Evolutionary conservation across 352 stramenopile genomes (phyloP).

Genomic region (Globisporangium lucens): DNA sequence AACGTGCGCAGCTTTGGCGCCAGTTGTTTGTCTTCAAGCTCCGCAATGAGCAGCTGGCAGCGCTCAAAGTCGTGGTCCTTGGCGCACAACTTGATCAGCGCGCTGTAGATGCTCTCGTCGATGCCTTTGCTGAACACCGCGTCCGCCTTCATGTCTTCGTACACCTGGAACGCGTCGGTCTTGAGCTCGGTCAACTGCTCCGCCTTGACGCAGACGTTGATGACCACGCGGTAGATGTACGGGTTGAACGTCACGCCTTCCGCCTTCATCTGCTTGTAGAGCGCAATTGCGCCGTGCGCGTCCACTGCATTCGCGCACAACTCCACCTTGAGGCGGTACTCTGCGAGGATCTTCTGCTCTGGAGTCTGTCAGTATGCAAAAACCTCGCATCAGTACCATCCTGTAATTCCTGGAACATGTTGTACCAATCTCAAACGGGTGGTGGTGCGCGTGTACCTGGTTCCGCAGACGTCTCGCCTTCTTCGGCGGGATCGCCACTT

Average conservation of each 20-base stretch:
- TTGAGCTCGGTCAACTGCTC: constrained; percentile 33
- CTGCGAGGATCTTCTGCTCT: constrained; percentile 32
- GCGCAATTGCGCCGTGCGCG: constrained; percentile 32
- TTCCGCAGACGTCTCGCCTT: constrained; percentile 43
- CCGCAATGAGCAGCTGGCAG: constrained; percentile 44
- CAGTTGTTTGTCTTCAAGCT: constrained; percentile 46
- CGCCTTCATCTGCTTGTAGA: constrained; percentile 55
- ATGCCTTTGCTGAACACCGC: constrained; percentile 24
- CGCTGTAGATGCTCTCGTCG: constrained; percentile 69
- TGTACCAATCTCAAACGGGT: constrained; percentile 7
- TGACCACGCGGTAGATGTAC: constrained; percentile 61
- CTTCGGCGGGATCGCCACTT: constrained; percentile 30
- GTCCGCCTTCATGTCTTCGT: constrained; percentile 62
- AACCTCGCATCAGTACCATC: not conserved
- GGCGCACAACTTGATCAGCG: constrained; percentile 72
- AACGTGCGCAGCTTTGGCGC: constrained; percentile 73
- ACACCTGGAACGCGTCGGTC: constrained; percentile 46
- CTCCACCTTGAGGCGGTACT: constrained; percentile 44
- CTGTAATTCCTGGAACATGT: not conserved
- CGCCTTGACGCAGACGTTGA: constrained; percentile 58
- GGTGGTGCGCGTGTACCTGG: constrained; percentile 27
- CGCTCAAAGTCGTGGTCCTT: constrained; percentile 54
- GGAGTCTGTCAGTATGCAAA: constrained; percentile 28
- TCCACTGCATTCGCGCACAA: constrained; percentile 39
- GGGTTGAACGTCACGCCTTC: constrained; percentile 24